Base-by-base conservation (phyloP, 345 rosid species). In the Brassica juncea region DNA sequence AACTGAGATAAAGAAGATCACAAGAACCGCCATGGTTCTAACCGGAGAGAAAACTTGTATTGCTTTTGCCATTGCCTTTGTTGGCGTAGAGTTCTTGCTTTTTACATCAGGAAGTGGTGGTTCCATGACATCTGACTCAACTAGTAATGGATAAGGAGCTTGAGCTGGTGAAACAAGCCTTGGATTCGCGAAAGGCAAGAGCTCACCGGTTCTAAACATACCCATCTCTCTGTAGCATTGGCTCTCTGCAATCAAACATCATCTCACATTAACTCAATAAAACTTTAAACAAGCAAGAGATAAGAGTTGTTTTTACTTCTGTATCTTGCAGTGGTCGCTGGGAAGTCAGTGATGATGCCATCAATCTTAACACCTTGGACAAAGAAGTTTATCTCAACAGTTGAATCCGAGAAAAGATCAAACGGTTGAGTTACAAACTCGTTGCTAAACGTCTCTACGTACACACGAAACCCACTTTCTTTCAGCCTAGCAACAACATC, bases 61-160 rank as follows among this genome's bases (percentile, higher is more conserved):
- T 23, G 65, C 35, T 32, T 73, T 47, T 47, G 68, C 66, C 19
- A 73, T 64, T 68, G 74, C 74, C 32, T 73, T 47, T 34, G 32
- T 0, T 71, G 44, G 49, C 4, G n/a, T 4, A 19, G 67, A 67
- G 16, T 68, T 1, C 64, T 23, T 70, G 8, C 76, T 64, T 2
- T 7, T 7, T 16, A 72, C 68, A 4, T 80, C 34, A 10, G 90
- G 90, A 81, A 94, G 78, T 1, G 97, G 93, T 47, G 93, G 35
- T 82, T 90, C 97, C 0, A 0, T 31, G 1, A 94, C 83, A 73
- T 90, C 90, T 32, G 80, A 21, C 2, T 70, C 89, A 0, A 44
- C 55, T 66, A 94, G 86, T 70, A 78, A 64, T 5, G 96, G 92
- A 55, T 32, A 77, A 19, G 93, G 98, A 64, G 96, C 88, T 83